Percentiles rank a stretch among this genome's conserved stretches.
These are phyloP conservation scores for Blastobotrys indianensis DNA, from an alignment of 1,139 yeast genomes.

Conservation along the genomic window DNA sequence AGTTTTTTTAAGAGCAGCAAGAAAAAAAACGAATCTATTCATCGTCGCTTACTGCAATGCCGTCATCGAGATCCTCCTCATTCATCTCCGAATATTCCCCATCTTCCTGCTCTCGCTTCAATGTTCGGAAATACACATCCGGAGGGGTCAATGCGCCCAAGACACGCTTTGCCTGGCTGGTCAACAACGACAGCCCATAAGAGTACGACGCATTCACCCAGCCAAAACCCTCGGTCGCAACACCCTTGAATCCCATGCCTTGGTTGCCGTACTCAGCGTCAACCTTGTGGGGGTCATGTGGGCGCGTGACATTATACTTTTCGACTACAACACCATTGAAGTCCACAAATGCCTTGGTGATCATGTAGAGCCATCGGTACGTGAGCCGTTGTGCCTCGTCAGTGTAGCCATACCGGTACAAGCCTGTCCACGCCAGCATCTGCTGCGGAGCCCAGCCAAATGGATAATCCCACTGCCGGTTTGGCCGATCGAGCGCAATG, in stretches of 20 bases:
- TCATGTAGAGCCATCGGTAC: conserved; percentile 82
- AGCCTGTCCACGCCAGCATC: conserved; percentile 88
- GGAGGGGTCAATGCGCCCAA: conserved; percentile 83
- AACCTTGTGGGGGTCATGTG: conserved; percentile 82
- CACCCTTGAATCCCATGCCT: conserved; percentile 88
- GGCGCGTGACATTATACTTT: conserved; percentile 83
- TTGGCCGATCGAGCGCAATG: conserved; percentile 63
- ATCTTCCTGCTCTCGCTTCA: conserved; percentile 1
- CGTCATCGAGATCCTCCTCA: conserved; percentile 5
- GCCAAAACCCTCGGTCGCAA: conserved; percentile 89
- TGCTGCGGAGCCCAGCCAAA: conserved; percentile 99
- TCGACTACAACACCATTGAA: conserved; percentile 95
- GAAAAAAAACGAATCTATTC: neutral
- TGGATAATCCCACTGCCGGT: conserved; percentile 97
- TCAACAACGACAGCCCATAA: conserved; percentile 65
- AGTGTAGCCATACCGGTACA: conserved; percentile 63
- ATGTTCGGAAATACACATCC: conserved; percentile 47
- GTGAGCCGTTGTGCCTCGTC: conserved; percentile 66
- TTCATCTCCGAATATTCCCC: conserved; percentile 2
- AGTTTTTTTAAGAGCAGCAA: neutral
- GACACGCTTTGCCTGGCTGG: conserved; percentile 65
- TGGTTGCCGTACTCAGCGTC: conserved; percentile 98
- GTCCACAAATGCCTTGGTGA: conserved; percentile 90
- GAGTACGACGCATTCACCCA: conserved; percentile 92
- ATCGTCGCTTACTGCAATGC: neutral